Base-by-base conservation (phyloP, 1,284 basidiomycete genomes). In the Meripilus lineatus region DNA sequence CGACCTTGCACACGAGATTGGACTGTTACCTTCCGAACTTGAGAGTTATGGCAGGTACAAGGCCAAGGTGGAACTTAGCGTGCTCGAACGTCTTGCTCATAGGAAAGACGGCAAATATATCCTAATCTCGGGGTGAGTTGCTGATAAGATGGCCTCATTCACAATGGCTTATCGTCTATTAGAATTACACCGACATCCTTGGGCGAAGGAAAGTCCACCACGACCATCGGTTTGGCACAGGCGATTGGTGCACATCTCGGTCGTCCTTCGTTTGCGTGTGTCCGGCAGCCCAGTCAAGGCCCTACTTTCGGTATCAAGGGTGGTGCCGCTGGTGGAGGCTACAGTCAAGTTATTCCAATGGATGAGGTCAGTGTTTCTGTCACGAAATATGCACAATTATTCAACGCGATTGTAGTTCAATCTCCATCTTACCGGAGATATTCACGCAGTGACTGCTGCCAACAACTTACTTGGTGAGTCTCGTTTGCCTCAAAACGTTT, bases 271-370 rank as follows among this genome's bases (percentile, higher is more conserved):
- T 99, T 98, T 67, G 96, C 96, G 41, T 97, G 93, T 66, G 94
- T 99, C n/a, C 88, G 95, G 49, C 96, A 99, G 64, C 95, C 95
- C 2, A 95, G 92, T 66, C 95, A 99, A 66, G 95, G 96, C 14
- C 95, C 95, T 23, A 99, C 95, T 0, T 99, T 99, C 61, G 95
- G 96, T 62, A 97, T 99, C 75, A 99, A 99, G 71, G 95, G 95
- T 57, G 96, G 96, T 59, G 96, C 95, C 25, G 95, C 95, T 42
- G 95, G 96, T 44, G 95, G 95, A 55, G 95, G 95, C 47, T 99
- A 99, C 74, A 93, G 92, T 62, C 95, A 99, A 65, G 91, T 99
- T 58, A 98, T 98, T 68, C 94, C 94, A 42, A 97, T 97, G 94
- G 94, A 97, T 61, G 94, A 97, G 73, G 91, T 92, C 63, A 49